Conservation (phyloP, 768 basidiomycete genomes). For the Lentinus brumalis region DNA sequence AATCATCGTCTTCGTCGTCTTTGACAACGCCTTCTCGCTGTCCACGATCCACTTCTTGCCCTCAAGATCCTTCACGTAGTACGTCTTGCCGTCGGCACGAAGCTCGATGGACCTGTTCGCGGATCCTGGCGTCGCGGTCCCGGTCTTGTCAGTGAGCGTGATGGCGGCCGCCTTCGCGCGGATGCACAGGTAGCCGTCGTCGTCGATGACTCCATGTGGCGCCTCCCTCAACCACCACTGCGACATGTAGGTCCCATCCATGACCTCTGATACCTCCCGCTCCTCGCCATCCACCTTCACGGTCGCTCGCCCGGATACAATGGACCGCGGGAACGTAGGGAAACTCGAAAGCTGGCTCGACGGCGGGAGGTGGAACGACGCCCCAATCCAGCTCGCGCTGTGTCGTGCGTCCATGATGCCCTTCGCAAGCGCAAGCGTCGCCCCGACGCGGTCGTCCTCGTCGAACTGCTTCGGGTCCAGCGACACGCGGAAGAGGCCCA, state of each 20-base stretch:
- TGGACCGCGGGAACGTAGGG: neutral
- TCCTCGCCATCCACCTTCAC: neutral
- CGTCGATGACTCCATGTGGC: conserved; percentile 8
- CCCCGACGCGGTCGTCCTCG: conserved; percentile 7
- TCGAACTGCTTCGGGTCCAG: conserved; percentile 8
- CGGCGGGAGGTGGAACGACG: conserved; percentile 1
- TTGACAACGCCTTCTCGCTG: neutral
- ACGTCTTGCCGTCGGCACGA: neutral
- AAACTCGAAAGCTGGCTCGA: neutral
- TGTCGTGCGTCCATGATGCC: conserved; percentile 6
- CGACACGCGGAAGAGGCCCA: conserved; percentile 15
- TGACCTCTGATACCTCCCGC: neutral
- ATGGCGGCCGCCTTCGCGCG: neutral
- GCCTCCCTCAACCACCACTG: conserved; percentile 8
- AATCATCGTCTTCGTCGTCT: neutral
- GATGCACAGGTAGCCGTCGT: conserved; percentile 7
- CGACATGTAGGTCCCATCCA: conserved; percentile 10
- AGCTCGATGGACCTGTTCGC: neutral
- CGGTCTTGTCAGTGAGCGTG: neutral
- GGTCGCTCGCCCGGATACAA: neutral
- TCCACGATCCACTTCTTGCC: conserved; percentile 4
- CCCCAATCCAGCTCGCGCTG: conserved; percentile 7
- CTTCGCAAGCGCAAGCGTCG: conserved; percentile 14
- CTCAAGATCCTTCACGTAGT: neutral
- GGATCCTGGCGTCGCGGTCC: conserved; percentile 1